Conservation (phyloP, 176 grass and related monocot genomes). For the Ananas comosus region DNA sequence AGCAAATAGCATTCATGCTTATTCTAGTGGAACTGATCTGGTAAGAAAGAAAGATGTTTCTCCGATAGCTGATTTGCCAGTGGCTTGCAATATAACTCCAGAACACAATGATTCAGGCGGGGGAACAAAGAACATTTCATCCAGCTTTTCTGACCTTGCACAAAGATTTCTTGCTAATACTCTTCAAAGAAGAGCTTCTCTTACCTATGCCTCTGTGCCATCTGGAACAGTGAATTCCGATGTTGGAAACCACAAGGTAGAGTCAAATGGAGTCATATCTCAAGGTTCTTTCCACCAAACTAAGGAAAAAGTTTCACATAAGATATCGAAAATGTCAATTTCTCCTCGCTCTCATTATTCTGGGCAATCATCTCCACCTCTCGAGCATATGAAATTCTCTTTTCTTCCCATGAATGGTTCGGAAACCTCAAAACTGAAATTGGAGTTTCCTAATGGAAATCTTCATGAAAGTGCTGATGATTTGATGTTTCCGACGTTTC, state of each 20-base stretch:
- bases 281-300: slow-evolving; percentile 27
- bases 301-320: slow-evolving; percentile 34
- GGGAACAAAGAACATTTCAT: slow-evolving; percentile 31
- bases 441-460: slow-evolving; percentile 43
- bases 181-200: slow-evolving; percentile 70
- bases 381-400: slow-evolving; percentile 95
- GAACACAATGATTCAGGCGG: not conserved
- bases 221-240: slow-evolving; percentile 32
- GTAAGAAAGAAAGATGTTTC: slow-evolving; percentile 28
- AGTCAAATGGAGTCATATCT: slow-evolving; percentile 15
- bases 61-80: slow-evolving; percentile 17
- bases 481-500: slow-evolving; percentile 66
- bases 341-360: slow-evolving; percentile 40
- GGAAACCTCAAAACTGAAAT: slow-evolving; percentile 54
- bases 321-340: slow-evolving; percentile 31
- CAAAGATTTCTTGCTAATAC: slow-evolving; percentile 87
- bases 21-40: slow-evolving; percentile 14
- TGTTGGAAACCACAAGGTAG: slow-evolving; percentile 21
- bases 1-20: slow-evolving; percentile 19
- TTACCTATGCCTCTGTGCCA: slow-evolving; percentile 35
- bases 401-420: slow-evolving; percentile 66
- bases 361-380: slow-evolving; percentile 80
- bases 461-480: slow-evolving; percentile 50
- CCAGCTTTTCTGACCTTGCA: slow-evolving; percentile 83
- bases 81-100: not conserved